phyloP scores from a whole-genome alignment of 2,329 filamentous ascomycete genomes.

The Stylonectria norvegica region DNA sequence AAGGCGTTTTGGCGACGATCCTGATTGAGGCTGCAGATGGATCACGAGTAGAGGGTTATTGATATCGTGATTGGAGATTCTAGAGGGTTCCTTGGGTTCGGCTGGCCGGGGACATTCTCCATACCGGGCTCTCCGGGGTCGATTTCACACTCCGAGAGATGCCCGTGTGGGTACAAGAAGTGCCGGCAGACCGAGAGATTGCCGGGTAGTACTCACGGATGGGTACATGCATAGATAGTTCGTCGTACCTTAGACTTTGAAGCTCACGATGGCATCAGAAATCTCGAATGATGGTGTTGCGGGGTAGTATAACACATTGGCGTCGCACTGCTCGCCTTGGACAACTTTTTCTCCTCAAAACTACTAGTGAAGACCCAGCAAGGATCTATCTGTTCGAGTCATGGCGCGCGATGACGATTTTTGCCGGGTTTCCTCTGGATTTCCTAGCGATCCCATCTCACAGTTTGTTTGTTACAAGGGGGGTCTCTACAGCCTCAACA shows the following conservation, averaged over 20 bases:
- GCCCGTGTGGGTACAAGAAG: conserved; percentile 1
- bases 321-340: no score
- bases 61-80: conserved; percentile 1
- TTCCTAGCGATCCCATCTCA: no score
- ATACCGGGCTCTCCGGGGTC: conserved; percentile 3
- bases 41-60: background rate
- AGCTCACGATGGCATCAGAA: conserved; percentile 24
- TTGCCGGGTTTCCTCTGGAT: no score
- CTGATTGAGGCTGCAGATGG: background rate
- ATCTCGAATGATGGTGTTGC: conserved; percentile 24
- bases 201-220: no score
- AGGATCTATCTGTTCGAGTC: no score
- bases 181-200: no score
- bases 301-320: conserved; percentile 19
- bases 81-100: conserved; percentile 20
- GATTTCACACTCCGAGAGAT: background rate
- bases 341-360: no score
- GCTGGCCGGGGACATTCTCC: conserved; percentile 10
- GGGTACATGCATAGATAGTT: no score
- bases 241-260: no score
- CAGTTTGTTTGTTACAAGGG: no score
- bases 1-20: background rate
- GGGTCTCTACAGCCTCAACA: conserved; percentile 13
- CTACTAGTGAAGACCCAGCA: no score
- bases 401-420: no score